Conservation (phyloP, 768 basidiomycete species). For the Calvatia gigantea region DNA sequence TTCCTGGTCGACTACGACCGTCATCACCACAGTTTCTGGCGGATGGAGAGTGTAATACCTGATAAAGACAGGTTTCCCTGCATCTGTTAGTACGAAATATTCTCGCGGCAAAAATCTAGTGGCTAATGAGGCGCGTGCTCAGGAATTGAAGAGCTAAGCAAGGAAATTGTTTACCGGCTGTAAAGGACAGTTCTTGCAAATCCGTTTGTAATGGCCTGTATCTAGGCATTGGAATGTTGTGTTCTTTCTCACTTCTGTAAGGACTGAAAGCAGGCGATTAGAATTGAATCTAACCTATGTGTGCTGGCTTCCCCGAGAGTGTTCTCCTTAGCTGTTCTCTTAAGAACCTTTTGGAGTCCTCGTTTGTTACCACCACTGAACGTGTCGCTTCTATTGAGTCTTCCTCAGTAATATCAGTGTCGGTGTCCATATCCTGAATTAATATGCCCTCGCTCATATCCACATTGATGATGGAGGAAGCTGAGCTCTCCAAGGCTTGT, state of each 20-base stretch:
- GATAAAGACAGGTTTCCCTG: constrained; percentile 95
- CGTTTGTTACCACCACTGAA: constrained; percentile 33
- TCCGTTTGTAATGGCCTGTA: constrained; percentile 28
- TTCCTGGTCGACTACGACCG: constrained; percentile 42
- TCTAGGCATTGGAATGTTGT: constrained; percentile 25
- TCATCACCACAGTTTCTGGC: neutral
- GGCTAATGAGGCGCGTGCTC: neutral
- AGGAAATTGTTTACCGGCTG: constrained; percentile 29
- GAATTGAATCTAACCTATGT: constrained; percentile 37
- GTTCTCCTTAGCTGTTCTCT: constrained; percentile 73
- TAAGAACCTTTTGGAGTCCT: constrained; percentile 58
- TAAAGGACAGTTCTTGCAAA: constrained; percentile 36
- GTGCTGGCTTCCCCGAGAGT: constrained; percentile 48
- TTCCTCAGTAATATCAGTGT: constrained; percentile 61
- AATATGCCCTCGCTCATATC: constrained; percentile 68
- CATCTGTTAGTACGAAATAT: constrained; percentile 92
- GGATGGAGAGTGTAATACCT: constrained; percentile 44
- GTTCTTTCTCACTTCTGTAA: constrained; percentile 21
- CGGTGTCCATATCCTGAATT: constrained; percentile 65
- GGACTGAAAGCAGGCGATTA: neutral
- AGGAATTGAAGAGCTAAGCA: neutral
- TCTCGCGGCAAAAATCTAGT: constrained; percentile 53
- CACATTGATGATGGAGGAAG: constrained; percentile 68
- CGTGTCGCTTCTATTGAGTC: constrained; percentile 43
- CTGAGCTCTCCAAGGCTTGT: constrained; percentile 53